Evolutionary conservation across 179 eudicot species (phyloP).

Genomic region (Silene coronaria): DNA sequence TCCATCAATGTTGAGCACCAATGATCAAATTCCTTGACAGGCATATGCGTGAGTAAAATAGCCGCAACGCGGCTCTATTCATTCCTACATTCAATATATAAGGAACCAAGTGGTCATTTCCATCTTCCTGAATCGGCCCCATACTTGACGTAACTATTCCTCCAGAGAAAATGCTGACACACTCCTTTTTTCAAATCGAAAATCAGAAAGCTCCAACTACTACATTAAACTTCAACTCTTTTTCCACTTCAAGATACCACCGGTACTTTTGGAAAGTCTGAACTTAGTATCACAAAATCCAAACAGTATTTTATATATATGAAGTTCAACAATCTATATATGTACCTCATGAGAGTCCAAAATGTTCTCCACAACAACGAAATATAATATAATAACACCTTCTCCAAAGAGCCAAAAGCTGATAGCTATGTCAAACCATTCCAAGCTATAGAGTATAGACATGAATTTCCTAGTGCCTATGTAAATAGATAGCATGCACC

Average conservation of each 20-base stretch:
- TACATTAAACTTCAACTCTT: neutral
- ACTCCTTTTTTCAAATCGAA: neutral
- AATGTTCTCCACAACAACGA: neutral
- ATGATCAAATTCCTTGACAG: neutral
- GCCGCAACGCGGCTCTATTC: too few species aligned
- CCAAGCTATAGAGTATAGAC: neutral
- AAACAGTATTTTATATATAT: neutral
- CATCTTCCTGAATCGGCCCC: too few species aligned
- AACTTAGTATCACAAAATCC: neutral
- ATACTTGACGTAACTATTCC: too few species aligned
- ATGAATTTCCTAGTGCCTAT: neutral
- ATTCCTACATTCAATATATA: too few species aligned
- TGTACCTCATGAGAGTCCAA: slow-evolving; percentile 1
- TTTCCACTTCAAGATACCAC: neutral
- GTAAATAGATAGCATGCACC: neutral
- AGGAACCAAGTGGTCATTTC: too few species aligned
- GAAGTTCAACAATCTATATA: neutral
- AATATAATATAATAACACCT: neutral
- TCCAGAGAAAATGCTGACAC: too few species aligned
- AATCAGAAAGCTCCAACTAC: neutral
- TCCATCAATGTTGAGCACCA: neutral
- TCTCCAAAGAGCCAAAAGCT: neutral
- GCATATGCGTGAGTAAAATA: neutral
- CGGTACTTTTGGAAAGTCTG: neutral
- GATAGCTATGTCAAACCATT: neutral